A percentile compares a stretch with the other conserved stretches of the same genome.
Conservation (phyloP, 164 flowering plant species). For the Kingdonia uniflora region DNA sequence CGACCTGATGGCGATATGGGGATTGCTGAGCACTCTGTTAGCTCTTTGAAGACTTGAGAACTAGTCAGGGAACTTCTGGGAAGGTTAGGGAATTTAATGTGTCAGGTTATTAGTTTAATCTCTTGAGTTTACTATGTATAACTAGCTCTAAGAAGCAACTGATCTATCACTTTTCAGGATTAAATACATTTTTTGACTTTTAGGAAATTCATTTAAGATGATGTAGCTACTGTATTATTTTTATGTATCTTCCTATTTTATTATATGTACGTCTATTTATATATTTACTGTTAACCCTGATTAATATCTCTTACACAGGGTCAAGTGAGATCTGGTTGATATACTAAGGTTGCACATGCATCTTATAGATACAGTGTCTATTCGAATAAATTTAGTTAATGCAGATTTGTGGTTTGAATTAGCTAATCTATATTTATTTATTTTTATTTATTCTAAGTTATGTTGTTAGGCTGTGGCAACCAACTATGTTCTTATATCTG, state of each 20-base stretch:
- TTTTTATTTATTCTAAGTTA: no score
- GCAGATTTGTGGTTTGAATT: no score
- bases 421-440: no score
- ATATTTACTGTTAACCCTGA: no score
- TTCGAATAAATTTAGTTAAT: no score
- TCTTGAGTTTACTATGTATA: background rate
- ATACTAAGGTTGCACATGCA: constrained; percentile 2
- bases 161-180: background rate
- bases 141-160: constrained; percentile 3
- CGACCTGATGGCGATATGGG: background rate
- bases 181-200: background rate
- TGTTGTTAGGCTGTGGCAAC: no score
- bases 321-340: background rate
- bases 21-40: background rate
- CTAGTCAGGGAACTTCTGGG: background rate
- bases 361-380: background rate
- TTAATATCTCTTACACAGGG: no score
- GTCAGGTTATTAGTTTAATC: background rate
- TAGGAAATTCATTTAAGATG: background rate
- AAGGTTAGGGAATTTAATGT: constrained; percentile 8
- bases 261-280: background rate
- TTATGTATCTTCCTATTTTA: background rate
- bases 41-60: background rate
- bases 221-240: background rate
- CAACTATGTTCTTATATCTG: no score